A percentile compares a stretch with the other conserved stretches of the same genome.
Conservation (phyloP, 106 monocot species). For the Dendrobium nobile region DNA sequence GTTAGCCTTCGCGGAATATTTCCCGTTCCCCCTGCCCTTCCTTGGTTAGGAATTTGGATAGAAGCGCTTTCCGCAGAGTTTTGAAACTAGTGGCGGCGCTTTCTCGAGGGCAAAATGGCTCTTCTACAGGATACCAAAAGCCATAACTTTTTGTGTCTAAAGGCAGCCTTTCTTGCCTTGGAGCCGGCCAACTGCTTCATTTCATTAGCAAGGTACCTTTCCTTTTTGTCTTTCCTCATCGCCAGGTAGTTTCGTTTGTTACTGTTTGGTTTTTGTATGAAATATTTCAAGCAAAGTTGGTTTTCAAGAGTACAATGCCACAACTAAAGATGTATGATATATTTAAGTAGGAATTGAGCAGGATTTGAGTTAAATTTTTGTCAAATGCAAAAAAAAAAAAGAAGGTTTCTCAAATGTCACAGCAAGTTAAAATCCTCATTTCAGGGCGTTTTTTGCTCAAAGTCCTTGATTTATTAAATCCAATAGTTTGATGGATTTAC, state of each 20-base stretch:
- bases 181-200: not conserved
- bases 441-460: too few relatives aligned
- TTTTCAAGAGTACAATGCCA: too few relatives aligned
- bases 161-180: conserved; percentile 2
- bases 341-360: too few relatives aligned
- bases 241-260: not conserved
- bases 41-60: too few relatives aligned
- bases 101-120: not conserved
- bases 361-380: too few relatives aligned
- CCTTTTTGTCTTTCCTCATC: not conserved
- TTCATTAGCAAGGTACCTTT: not conserved
- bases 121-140: not conserved
- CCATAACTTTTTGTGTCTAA: not conserved
- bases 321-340: not conserved
- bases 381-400: too few relatives aligned
- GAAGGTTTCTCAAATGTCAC: too few relatives aligned
- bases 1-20: too few relatives aligned
- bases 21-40: too few relatives aligned
- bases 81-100: not conserved
- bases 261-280: not conserved
- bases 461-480: not conserved
- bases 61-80: too few relatives aligned
- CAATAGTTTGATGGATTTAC: not conserved
- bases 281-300: too few relatives aligned
- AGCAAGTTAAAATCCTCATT: too few relatives aligned